Conservation (phyloP, 108 stramenopile species). For the Parmales sp. region DNA sequence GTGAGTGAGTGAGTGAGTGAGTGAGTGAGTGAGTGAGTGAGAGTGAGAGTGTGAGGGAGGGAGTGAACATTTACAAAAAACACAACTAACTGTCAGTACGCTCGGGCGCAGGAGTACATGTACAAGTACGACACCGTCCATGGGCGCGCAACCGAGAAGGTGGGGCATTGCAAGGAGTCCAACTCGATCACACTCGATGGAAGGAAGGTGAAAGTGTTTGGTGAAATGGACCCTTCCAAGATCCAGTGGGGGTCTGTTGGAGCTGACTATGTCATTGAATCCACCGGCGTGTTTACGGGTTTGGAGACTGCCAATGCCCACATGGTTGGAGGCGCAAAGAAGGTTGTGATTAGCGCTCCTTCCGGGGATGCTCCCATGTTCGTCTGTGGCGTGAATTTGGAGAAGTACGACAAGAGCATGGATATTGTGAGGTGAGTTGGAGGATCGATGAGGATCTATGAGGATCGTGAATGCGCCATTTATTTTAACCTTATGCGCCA, state of each 20-base stretch:
- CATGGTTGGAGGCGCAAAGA: conserved; percentile 58
- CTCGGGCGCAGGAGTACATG: too few species aligned
- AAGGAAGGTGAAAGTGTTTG: conserved; percentile 47
- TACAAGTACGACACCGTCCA: conserved; percentile 82
- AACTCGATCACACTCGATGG: conserved; percentile 28
- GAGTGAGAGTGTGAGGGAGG: too few species aligned
- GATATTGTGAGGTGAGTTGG: conserved; percentile 46
- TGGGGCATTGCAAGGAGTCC: conserved; percentile 24
- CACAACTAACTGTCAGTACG: too few species aligned
- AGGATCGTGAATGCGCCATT: too few species aligned
- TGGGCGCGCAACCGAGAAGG: conserved; percentile 41
- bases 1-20: too few species aligned
- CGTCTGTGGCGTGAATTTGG: conserved; percentile 51
- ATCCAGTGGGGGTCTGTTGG: conserved; percentile 59
- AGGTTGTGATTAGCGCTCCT: conserved; percentile 68
- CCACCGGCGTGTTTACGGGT: conserved; percentile 62
- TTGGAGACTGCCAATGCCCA: conserved; percentile 47
- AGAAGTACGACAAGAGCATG: conserved; percentile 32
- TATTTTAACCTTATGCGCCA: too few species aligned
- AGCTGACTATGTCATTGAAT: conserved; percentile 67
- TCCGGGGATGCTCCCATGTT: conserved; percentile 56
- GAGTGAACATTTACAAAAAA: too few species aligned
- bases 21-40: too few species aligned
- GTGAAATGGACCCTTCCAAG: conserved; percentile 63
- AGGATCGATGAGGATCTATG: too few species aligned